Conservation (phyloP, 2,329 filamentous ascomycete species). For the Paraphaeosphaeria minitans region DNA sequence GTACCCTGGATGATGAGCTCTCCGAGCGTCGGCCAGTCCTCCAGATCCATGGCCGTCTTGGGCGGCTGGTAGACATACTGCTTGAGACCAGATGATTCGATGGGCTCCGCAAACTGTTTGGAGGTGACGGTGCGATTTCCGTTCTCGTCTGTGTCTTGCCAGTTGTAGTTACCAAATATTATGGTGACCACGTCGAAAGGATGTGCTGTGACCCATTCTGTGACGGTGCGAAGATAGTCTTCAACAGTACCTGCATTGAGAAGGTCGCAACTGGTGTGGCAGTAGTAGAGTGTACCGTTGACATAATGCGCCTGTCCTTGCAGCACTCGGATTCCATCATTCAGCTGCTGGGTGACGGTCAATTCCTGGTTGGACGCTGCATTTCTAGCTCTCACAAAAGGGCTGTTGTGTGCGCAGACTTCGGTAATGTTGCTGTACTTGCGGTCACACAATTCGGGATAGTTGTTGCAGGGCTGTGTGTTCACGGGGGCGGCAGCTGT, state of each 20-base stretch:
- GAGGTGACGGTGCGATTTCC: constrained; percentile 63
- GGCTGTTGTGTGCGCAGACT: constrained; percentile 49
- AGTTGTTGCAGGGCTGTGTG: constrained; percentile 51
- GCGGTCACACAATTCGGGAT: constrained; percentile 46
- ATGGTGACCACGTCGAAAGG: constrained; percentile 91
- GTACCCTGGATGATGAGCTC: constrained; percentile 54
- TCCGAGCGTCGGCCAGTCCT: constrained; percentile 85
- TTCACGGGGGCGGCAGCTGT: constrained; percentile 41
- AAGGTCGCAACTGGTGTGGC: constrained; percentile 84
- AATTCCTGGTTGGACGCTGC: constrained; percentile 46
- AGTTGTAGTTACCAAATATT: constrained; percentile 78
- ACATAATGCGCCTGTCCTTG: constrained; percentile 65
- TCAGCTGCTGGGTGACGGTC: constrained; percentile 45
- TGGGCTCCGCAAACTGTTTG: constrained; percentile 67
- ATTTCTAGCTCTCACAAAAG: constrained; percentile 42
- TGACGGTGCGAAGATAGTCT: constrained; percentile 72
- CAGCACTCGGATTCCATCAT: constrained; percentile 52
- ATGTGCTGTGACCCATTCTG: constrained; percentile 73
- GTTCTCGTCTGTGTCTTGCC: constrained; percentile 28
- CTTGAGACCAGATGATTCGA: constrained; percentile 73
- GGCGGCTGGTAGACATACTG: constrained; percentile 78
- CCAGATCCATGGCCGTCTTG: constrained; percentile 72
- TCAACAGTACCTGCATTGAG: constrained; percentile 82
- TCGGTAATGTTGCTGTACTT: constrained; percentile 51
- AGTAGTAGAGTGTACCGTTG: constrained; percentile 73